Evolutionary conservation across 345 rosid genomes (phyloP), one percentile per base, ranked within the genome.

Genomic region (Populus pruinosa): DNA sequence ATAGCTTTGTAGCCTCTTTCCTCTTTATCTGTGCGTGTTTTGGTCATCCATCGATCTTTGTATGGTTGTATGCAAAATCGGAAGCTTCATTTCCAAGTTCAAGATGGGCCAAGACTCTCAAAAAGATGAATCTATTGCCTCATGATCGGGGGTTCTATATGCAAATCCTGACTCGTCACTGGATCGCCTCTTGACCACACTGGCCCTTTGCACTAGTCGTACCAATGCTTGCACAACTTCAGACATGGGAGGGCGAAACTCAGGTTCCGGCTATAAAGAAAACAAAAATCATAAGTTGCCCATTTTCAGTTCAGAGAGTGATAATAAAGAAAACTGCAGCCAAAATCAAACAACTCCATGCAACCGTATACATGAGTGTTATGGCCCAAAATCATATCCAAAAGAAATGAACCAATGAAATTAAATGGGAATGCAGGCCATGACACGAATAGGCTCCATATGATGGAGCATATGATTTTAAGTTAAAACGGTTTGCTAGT

Each of bases 191-290:
- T 90, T 93, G 10, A 90, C 88, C 12, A 90, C 87, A 41, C 99
- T 91, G 27, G 99, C 98, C 82, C 99, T 87, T 78, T 96, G 99
- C 74, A 94, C 95, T 77, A 96, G 79, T 77, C 98, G 84, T 80
- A 96, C 98, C 81, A 96, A 69, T 67, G 93, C 94, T 85, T 96
- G 99, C 74, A 96, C 99, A 20, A 91, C 99, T 83, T 96, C 99
- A 0, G 99, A 96, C 98, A 96, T 96, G 2, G 99, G 99, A 25
- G 99, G 98, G 68, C 99, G 87, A 75, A 96, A 96, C 89, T 96
- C 98, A 0, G 99, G 99, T 44, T 96, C 99, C 66, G 97, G 98
- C 99, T 96, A 76, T 33, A 81, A 8, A 36, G 18, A 31, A 35
- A 65, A 61, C 20, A 71, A 44, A 72, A 27, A 72, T 44, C n/a